These are phyloP conservation scores for Fonsecaea monophora DNA, from an alignment of 2,329 filamentous ascomycete genomes.

Conservation along the genomic window DNA sequence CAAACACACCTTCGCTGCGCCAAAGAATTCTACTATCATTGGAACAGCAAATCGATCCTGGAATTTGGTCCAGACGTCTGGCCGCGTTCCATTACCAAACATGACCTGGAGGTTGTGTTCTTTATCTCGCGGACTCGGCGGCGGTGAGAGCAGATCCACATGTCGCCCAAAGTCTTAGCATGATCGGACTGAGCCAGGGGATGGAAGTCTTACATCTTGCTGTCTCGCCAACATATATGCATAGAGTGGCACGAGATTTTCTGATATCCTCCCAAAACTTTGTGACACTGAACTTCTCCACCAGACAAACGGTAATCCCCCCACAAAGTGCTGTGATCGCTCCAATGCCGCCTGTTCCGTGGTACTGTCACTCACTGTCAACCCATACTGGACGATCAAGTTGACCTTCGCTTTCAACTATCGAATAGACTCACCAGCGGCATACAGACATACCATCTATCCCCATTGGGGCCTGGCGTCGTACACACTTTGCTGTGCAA, in stretches of 20 bases:
- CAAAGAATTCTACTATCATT: conserved; percentile 76
- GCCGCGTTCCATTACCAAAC: conserved; percentile 55
- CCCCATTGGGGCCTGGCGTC: conserved; percentile 43
- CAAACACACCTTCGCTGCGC: conserved; percentile 73
- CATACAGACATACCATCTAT: conserved; percentile 78
- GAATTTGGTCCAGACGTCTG: conserved; percentile 57
- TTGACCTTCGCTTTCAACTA: no score
- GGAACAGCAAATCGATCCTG: conserved; percentile 45
- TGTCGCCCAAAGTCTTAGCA: no score
- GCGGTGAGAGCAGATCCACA: conserved; percentile 50
- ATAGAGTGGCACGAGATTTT: conserved; percentile 59
- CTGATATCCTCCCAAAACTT: conserved; percentile 34
- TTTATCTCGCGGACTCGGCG: conserved; percentile 52
- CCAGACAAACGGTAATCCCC: conserved; percentile 1
- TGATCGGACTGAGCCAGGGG: no score
- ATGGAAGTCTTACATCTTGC: conserved; percentile 45
- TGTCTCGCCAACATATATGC: conserved; percentile 60
- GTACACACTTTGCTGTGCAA: no score
- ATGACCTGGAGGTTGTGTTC: conserved; percentile 53
- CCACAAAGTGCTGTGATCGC: not conserved
- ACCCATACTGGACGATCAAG: no score
- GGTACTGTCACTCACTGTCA: conserved; percentile 55
- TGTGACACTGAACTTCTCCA: conserved; percentile 29
- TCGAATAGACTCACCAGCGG: conserved; percentile 51
- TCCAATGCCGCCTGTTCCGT: conserved; percentile 63